Percentiles rank a stretch among this genome's conserved stretches.
These are phyloP conservation scores for Curvularia sp. DNA, from an alignment of 2,329 filamentous ascomycete genomes.

Conservation along the genomic window DNA sequence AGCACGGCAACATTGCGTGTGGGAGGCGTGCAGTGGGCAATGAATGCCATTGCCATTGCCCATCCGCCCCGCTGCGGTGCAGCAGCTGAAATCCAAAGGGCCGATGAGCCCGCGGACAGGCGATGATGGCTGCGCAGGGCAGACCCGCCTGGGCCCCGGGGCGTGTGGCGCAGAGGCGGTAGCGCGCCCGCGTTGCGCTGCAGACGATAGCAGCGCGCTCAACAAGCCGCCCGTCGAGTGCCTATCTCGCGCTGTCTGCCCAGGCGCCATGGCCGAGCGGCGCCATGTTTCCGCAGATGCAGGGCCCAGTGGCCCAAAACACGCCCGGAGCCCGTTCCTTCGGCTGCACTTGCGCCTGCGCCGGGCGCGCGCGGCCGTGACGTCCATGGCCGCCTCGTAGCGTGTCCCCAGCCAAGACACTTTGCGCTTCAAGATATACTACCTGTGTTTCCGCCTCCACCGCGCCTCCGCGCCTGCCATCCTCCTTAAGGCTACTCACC, in stretches of 20 bases:
- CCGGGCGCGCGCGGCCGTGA: conserved; percentile 16
- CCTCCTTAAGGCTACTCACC: conserved; percentile 14
- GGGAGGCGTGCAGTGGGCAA: background rate
- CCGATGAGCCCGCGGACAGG: conserved; percentile 1
- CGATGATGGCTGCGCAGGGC: background rate
- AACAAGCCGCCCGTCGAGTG: background rate
- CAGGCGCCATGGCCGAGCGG: background rate
- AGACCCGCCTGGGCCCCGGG: background rate
- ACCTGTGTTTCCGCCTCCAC: conserved; percentile 19
- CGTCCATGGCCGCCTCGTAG: conserved; percentile 10
- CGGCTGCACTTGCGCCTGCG: conserved; percentile 7
- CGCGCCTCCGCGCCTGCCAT: conserved; percentile 17
- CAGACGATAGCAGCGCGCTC: too few relatives aligned
- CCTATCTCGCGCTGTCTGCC: background rate
- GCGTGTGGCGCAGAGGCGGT: conserved; percentile 1
- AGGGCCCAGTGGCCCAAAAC: background rate
- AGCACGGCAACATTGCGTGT: background rate
- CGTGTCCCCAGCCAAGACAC: conserved; percentile 18
- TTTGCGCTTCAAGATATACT: conserved; percentile 30
- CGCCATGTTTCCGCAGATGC: conserved; percentile 3
- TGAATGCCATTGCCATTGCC: background rate
- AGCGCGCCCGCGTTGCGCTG: background rate
- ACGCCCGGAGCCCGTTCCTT: background rate
- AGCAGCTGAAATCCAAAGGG: background rate
- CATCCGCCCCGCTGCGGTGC: conserved; percentile 3